Evolutionary conservation across 2,329 filamentous ascomycete species (phyloP).

Genomic region (Alternaria ethzedia): DNA sequence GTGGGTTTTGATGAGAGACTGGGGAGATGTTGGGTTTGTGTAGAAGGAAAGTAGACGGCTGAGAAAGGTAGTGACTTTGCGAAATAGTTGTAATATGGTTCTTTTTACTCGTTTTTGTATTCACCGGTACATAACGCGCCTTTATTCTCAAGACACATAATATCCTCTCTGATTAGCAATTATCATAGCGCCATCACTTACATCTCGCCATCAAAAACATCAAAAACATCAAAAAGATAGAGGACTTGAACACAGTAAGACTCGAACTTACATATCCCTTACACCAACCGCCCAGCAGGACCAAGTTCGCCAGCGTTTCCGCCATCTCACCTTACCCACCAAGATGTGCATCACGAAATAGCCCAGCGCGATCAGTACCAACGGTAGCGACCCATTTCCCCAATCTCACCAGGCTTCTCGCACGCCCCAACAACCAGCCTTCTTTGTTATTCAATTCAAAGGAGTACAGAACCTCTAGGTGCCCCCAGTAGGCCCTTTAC

Average conservation of each 20-base stretch:
- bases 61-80: background rate
- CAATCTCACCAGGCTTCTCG: background rate
- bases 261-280: background rate
- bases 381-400: background rate
- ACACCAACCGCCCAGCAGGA: background rate
- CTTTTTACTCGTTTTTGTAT: background rate
- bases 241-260: background rate
- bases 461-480: background rate
- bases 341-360: background rate
- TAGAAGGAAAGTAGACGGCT: background rate
- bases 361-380: background rate
- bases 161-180: fast-evolving
- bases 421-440: background rate
- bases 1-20: background rate
- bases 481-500: background rate
- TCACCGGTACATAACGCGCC: fast-evolving
- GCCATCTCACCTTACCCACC: background rate
- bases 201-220: fast-evolving
- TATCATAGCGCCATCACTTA: fast-evolving
- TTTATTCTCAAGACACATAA: background rate
- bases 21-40: background rate
- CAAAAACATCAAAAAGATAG: background rate
- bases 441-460: background rate
- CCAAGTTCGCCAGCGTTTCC: background rate
- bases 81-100: too few species aligned